A percentile compares a stretch with the other conserved stretches of the same genome.
Evolutionary conservation across 768 basidiomycete species (phyloP).

Genomic region (Mycena kentingensis): DNA sequence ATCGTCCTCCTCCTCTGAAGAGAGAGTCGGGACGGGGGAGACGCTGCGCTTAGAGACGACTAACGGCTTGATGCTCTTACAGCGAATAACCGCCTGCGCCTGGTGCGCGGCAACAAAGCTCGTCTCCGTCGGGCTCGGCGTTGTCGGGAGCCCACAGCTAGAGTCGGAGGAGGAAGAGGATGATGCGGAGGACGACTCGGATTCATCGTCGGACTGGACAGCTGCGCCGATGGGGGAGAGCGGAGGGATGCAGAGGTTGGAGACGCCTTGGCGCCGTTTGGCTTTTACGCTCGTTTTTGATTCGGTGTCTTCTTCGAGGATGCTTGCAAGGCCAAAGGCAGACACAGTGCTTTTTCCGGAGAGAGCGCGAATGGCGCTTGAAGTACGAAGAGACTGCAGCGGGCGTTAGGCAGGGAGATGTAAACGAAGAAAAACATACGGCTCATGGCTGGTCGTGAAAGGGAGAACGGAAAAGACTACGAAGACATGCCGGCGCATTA

Average conservation of each 20-base stretch:
- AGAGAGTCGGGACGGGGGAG: slow-evolving; percentile 5
- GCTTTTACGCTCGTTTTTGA: slow-evolving; percentile 12
- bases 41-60: slow-evolving; percentile 10
- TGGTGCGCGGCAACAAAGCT: not conserved
- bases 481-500: too few species aligned
- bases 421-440: not conserved
- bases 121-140: not conserved
- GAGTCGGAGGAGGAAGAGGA: not conserved
- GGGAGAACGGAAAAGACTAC: not conserved
- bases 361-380: slow-evolving; percentile 13
- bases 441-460: slow-evolving; percentile 1
- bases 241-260: slow-evolving; percentile 15
- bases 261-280: slow-evolving; percentile 14
- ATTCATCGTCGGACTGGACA: not conserved
- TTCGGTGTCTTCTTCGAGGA: slow-evolving; percentile 2
- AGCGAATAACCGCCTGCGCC: slow-evolving; percentile 7
- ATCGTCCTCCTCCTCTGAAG: slow-evolving; percentile 7
- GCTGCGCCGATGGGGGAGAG: not conserved
- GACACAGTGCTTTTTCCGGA: not conserved
- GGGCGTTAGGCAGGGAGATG: not conserved
- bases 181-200: not conserved
- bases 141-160: not conserved
- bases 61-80: slow-evolving; percentile 18
- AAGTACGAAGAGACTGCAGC: slow-evolving; percentile 12
- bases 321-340: slow-evolving; percentile 1